These are phyloP conservation scores for Tuber magnatum DNA, from an alignment of 495 filamentous ascomycete species.

Conservation along the genomic window DNA sequence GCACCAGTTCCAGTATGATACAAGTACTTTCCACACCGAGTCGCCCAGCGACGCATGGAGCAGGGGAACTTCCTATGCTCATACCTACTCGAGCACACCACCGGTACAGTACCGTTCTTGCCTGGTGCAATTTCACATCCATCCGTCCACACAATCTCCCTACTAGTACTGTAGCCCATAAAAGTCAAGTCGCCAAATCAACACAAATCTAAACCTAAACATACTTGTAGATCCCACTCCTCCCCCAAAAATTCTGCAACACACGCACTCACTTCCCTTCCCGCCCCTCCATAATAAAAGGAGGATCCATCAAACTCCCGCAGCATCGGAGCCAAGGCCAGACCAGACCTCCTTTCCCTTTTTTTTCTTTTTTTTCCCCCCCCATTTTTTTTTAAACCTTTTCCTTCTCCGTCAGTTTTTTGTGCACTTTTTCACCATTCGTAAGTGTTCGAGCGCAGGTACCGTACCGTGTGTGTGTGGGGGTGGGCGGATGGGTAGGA, in stretches of 20 bases:
- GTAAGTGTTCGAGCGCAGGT: neutral
- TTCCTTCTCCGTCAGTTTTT: neutral
- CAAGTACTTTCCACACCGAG: too few relatives aligned
- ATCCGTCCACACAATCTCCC: neutral
- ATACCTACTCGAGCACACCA: too few relatives aligned
- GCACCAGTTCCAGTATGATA: too few relatives aligned
- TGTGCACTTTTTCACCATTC: neutral
- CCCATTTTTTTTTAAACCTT: too few relatives aligned
- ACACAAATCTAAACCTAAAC: neutral
- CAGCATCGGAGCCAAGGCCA: neutral
- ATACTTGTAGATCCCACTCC: neutral
- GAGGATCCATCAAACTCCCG: neutral
- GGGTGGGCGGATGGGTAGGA: neutral
- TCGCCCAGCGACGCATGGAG: too few relatives aligned
- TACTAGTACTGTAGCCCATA: neutral
- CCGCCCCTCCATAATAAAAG: slow-evolving; percentile 5
- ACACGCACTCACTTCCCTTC: neutral
- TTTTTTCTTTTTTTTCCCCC: neutral
- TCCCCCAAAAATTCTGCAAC: neutral
- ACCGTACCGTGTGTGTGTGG: neutral
- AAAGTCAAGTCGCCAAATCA: neutral
- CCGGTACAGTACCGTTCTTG: neutral
- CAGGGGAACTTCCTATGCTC: too few relatives aligned
- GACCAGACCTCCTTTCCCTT: neutral
- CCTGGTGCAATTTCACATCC: neutral